A percentile compares a stretch with the other conserved stretches of the same genome.
Conservation (phyloP, 306 rosid genomes). For the Glycine tomentella region DNA sequence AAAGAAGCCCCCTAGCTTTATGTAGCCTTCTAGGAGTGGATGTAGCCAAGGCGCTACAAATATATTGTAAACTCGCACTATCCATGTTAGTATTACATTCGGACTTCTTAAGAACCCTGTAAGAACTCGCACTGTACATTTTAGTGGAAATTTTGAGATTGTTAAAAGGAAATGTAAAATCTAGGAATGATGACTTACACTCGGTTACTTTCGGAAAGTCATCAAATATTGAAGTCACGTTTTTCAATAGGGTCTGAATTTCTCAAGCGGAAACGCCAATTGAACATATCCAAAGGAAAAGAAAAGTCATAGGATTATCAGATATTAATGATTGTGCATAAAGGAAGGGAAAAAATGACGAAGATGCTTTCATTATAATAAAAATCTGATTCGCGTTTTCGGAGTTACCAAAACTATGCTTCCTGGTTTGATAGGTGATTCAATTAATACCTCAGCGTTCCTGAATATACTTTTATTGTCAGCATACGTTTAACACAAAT, state of each 20-base stretch:
- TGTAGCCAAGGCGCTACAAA: conserved; percentile 47
- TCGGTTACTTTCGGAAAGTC: conserved; percentile 62
- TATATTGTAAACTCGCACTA: conserved; percentile 53
- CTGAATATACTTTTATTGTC: conserved; percentile 54
- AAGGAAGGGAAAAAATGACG: background rate
- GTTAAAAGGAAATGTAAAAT: conserved; percentile 26
- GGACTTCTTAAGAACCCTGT: conserved; percentile 80
- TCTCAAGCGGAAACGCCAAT: conserved; percentile 18
- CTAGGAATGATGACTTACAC: conserved; percentile 57
- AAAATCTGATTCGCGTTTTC: background rate
- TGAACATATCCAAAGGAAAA: conserved; percentile 20
- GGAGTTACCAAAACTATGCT: conserved; percentile 69
- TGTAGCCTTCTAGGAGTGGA: conserved; percentile 63
- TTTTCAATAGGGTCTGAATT: conserved; percentile 66
- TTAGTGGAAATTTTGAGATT: conserved; percentile 20
- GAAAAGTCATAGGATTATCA: background rate
- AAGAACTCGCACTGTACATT: background rate
- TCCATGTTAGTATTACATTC: conserved; percentile 55
- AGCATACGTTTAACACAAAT: conserved; percentile 30
- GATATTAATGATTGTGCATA: background rate
- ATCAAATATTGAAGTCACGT: conserved; percentile 68
- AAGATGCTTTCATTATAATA: background rate
- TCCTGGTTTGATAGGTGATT: conserved; percentile 92
- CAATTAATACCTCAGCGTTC: conserved; percentile 72
- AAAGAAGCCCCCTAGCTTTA: conserved; percentile 50